A percentile compares a stretch with the other conserved stretches of the same genome.
Evolutionary conservation across 176 grass and related monocot genomes (phyloP).

Genomic region (Phragmites australis): DNA sequence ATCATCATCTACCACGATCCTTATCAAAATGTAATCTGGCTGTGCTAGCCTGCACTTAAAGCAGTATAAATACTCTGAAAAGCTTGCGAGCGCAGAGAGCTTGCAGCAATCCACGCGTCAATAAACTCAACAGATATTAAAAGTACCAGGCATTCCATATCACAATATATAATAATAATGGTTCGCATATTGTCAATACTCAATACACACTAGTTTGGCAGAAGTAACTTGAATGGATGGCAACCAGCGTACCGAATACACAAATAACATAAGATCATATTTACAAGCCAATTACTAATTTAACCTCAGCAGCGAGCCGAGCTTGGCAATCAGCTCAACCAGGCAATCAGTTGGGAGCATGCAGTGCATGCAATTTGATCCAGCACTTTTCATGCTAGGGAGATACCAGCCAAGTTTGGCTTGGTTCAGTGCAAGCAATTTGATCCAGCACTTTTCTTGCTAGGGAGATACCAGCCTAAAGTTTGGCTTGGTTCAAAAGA

Average conservation of each 20-base stretch:
- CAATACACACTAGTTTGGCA: neutral
- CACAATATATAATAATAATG: neutral
- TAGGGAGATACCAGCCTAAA: neutral
- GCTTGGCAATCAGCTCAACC: constrained; percentile 20
- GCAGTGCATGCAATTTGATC: neutral
- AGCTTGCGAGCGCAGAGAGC: neutral
- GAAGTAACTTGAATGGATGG: neutral
- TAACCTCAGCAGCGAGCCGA: neutral
- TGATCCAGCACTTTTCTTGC: neutral
- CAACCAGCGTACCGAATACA: constrained; percentile 1
- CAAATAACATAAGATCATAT: neutral
- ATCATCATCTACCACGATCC: too few species aligned
- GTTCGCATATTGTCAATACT: neutral
- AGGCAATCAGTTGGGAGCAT: neutral
- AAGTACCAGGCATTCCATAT: neutral
- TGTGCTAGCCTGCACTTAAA: neutral
- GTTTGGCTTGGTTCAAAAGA: neutral
- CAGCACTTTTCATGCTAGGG: neutral
- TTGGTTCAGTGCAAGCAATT: neutral
- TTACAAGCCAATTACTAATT: constrained; percentile 1
- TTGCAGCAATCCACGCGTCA: neutral
- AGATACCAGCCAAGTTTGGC: neutral
- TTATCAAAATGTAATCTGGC: neutral
- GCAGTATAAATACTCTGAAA: neutral
- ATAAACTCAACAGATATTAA: neutral